These are phyloP conservation scores for Tricholoma matsutake DNA, from an alignment of 768 basidiomycete species.

Conservation along the genomic window DNA sequence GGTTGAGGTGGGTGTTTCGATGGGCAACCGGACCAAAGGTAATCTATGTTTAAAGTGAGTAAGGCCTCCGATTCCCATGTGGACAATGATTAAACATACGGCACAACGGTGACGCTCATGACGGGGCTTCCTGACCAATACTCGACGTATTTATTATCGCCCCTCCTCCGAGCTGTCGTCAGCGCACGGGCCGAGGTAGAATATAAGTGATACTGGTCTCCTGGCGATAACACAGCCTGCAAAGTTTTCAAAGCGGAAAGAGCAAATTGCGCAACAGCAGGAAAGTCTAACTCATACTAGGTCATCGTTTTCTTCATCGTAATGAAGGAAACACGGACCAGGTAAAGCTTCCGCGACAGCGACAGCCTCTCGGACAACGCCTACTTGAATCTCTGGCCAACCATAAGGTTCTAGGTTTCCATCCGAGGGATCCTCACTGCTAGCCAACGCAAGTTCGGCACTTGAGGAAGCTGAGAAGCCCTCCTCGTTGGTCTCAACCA, in stretches of 20 bases:
- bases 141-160: slow-evolving; percentile 63
- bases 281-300: slow-evolving; percentile 56
- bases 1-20: slow-evolving; percentile 66
- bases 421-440: slow-evolving; percentile 41
- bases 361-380: slow-evolving; percentile 89
- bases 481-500: slow-evolving; percentile 33
- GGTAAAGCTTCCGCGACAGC: slow-evolving; percentile 89
- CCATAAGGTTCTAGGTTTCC: slow-evolving; percentile 61
- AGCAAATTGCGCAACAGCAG: slow-evolving; percentile 84
- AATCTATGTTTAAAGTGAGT: slow-evolving; percentile 41
- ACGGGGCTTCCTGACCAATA: slow-evolving; percentile 89
- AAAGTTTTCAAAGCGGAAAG: slow-evolving; percentile 81
- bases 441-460: background rate
- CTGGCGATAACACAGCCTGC: slow-evolving; percentile 60
- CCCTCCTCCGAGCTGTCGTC: slow-evolving; percentile 71
- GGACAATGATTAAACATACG: slow-evolving; percentile 45
- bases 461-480: background rate
- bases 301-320: background rate
- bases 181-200: slow-evolving; percentile 71
- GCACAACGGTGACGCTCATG: slow-evolving; percentile 71
- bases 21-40: slow-evolving; percentile 64
- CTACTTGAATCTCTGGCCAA: slow-evolving; percentile 94
- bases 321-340: slow-evolving; percentile 44
- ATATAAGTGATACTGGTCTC: slow-evolving; percentile 81
- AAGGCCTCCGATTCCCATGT: slow-evolving; percentile 8